phyloP scores from a whole-genome alignment of 2,329 filamentous ascomycete species.

The Aureobasidium namibiae region DNA sequence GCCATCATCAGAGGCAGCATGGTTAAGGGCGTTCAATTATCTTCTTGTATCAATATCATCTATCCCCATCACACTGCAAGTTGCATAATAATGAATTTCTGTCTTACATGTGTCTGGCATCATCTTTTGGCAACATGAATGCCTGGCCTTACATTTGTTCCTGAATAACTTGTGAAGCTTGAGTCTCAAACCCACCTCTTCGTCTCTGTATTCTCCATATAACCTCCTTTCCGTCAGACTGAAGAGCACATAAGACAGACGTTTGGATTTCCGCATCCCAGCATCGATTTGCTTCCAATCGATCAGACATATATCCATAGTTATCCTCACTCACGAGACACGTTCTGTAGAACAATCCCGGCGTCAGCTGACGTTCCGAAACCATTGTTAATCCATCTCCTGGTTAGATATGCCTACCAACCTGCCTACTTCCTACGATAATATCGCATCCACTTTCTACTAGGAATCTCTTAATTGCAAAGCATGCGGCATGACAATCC shows the following conservation, averaged over 20 bases:
- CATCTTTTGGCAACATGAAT: not conserved
- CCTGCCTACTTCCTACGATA: not conserved
- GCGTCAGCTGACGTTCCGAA: slow-evolving; percentile 3
- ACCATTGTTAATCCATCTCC: not conserved
- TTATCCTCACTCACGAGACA: not conserved
- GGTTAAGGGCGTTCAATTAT: slow-evolving; percentile 8
- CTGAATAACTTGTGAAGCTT: not conserved
- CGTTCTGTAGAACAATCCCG: not conserved
- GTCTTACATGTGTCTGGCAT: not conserved
- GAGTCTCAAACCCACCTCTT: not conserved
- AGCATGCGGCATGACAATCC: slow-evolving; percentile 49
- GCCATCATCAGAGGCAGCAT: not conserved
- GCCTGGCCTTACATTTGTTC: not conserved
- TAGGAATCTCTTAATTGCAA: not conserved
- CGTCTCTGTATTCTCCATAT: not conserved
- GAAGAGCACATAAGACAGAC: not conserved
- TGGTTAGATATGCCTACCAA: not conserved
- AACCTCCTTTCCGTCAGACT: not conserved
- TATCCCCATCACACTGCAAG: not conserved
- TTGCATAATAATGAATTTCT: not conserved
- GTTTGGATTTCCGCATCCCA: not conserved
- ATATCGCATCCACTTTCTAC: not conserved
- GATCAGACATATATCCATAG: not conserved
- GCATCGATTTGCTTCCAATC: not conserved
- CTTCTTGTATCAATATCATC: slow-evolving; percentile 8